These are phyloP conservation scores for Quercus parvula DNA, from an alignment of 306 rosid species.

Conservation along the genomic window DNA sequence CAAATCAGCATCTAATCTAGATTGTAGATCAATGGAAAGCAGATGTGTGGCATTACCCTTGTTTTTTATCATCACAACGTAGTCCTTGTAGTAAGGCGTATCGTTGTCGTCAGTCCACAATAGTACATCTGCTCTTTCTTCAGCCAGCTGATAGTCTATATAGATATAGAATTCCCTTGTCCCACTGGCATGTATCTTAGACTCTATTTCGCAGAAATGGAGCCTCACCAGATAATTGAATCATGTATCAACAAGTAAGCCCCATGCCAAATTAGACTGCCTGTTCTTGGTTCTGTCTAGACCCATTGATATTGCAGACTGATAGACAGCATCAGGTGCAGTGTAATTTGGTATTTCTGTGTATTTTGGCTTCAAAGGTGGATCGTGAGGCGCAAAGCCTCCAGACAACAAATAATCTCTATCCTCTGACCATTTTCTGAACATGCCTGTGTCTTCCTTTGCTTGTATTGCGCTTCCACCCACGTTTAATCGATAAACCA, in stretches of 20 bases:
- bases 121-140: neutral
- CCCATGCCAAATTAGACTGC: constrained; percentile 30
- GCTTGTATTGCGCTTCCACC: constrained; percentile 35
- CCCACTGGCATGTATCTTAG: neutral
- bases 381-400: too few relatives aligned
- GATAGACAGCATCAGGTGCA: constrained; percentile 32
- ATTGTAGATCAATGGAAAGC: neutral
- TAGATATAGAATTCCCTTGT: neutral
- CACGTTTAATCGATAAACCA: constrained; percentile 26
- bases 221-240: constrained; percentile 47
- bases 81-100: neutral
- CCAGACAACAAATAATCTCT: neutral
- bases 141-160: neutral
- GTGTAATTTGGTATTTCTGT: constrained; percentile 5
- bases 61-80: neutral
- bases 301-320: constrained; percentile 2
- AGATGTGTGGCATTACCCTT: constrained; percentile 25
- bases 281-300: neutral
- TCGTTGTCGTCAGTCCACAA: neutral
- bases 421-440: constrained; percentile 22
- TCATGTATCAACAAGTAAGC: constrained; percentile 36
- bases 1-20: fast-evolving
- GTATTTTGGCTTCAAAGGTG: neutral
- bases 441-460: constrained; percentile 28
- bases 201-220: neutral